phyloP scores from a whole-genome alignment of 108 stramenopile species.

The Skeletonema potamos region DNA sequence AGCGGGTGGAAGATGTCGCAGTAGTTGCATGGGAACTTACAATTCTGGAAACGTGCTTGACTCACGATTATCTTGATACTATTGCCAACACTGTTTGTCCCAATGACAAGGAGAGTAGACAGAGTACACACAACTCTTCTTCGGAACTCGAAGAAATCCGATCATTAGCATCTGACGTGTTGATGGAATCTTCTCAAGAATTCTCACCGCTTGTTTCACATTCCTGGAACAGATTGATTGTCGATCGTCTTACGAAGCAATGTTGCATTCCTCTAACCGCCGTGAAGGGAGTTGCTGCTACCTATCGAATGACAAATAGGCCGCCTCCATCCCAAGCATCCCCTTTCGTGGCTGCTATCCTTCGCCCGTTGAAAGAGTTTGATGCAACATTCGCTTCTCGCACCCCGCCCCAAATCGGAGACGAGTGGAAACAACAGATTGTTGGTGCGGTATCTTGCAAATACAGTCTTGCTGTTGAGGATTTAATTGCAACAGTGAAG shows the following conservation, averaged over 20 bases:
- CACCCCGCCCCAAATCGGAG: conserved; percentile 75
- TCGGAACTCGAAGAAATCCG: conserved; percentile 52
- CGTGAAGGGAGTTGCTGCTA: conserved; percentile 91
- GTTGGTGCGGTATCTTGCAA: conserved; percentile 60
- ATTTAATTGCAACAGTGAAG: conserved; percentile 78
- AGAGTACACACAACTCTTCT: conserved; percentile 14
- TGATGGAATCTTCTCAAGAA: conserved; percentile 65
- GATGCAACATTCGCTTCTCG: conserved; percentile 53
- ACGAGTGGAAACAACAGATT: conserved; percentile 64
- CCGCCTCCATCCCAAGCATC: conserved; percentile 85
- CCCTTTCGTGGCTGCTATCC: conserved; percentile 76
- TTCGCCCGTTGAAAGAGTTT: conserved; percentile 82
- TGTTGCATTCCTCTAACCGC: conserved; percentile 77
- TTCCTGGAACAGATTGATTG: conserved; percentile 82
- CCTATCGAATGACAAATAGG: conserved; percentile 91
- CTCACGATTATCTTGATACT: conserved; percentile 63
- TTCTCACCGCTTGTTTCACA: conserved; percentile 67
- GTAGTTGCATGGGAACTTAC: conserved; percentile 86
- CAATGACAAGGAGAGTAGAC: conserved; percentile 21
- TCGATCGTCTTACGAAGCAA: conserved; percentile 63
- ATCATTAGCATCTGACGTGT: conserved; percentile 53
- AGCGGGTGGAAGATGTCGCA: conserved; percentile 74
- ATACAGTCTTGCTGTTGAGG: conserved; percentile 77
- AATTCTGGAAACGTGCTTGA: conserved; percentile 65
- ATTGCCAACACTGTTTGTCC: conserved; percentile 52